Base-by-base conservation (phyloP, 2,329 filamentous ascomycete species). In the Zymoseptoria pseudotritici region DNA sequence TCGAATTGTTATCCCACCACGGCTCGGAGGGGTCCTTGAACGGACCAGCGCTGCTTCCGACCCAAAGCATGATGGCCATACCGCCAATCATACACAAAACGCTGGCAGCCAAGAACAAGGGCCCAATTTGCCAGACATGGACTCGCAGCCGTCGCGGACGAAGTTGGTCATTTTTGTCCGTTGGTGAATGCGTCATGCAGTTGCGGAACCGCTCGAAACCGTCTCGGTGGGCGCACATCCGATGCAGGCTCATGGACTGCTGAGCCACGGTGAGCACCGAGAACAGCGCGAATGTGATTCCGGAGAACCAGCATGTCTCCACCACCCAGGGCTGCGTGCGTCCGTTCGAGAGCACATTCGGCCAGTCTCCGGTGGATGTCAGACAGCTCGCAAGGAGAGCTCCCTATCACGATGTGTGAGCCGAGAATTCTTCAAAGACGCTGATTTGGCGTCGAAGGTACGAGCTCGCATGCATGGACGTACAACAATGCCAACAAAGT, bases 201-300 rank as follows among this genome's bases (percentile, higher is more conserved):
- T 63, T 65, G 8, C 77, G 68, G 53, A 78, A 76, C 5, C 72
- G 68, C 7, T 60, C 51, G 3, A 72, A 63, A 0, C 74, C 75
- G 60, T 78, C 73, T 7, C 72, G 70, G 61, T 78, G 77, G 3
- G 72, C 71, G 11, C 75, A 75, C 5, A 79, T 65, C 1, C 77
- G 73, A 64, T 78, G 76, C 3, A 79, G 67, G 4, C 76, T 73
- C 8, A 79, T 73, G 2, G 74, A 75, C 61, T 78, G 76, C 58
- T 76, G 72, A 2, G 75, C 73, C 4, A 77, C 74, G 1, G 76
- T 74, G 9, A 82, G 71, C 6, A 82, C 75, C n/a, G 77, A 76
- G 60, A 80, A 80, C 2, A 83, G 72, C 1, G 80, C 74, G 24
- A 83, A 77, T 10, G 82, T 71, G 46, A 78, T 76, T 11, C 76